Percentiles rank a stretch among this genome's conserved stretches.
phyloP scores from a whole-genome alignment of 2,329 filamentous ascomycete species.

The Fusarium caatingaense region DNA sequence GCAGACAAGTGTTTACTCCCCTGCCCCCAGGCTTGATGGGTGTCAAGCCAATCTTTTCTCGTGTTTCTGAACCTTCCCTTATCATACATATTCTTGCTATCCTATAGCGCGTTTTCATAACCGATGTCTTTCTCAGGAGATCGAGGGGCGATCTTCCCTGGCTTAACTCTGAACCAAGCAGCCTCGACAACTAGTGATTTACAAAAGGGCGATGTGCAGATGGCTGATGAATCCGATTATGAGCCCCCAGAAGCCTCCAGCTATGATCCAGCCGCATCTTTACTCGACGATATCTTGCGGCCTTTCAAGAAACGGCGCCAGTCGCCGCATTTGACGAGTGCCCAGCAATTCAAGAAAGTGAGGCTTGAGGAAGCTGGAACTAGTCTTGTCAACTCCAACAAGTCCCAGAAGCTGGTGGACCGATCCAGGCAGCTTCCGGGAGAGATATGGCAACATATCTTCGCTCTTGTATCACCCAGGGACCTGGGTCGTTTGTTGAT shows the following conservation, averaged over 20 bases:
- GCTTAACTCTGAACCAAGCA: constrained; percentile 22
- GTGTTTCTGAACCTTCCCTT: neutral
- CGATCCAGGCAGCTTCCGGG: constrained; percentile 59
- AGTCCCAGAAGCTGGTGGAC: constrained; percentile 27
- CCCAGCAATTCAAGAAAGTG: constrained; percentile 38
- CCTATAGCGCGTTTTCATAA: constrained; percentile 7
- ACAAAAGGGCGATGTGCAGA: constrained; percentile 21
- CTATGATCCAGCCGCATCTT: constrained; percentile 23
- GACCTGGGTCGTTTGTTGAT: constrained; percentile 72
- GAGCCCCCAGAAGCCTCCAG: constrained; percentile 29
- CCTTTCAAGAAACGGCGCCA: constrained; percentile 39
- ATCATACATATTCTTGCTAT: neutral
- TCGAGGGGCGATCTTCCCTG: constrained; percentile 5
- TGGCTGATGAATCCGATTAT: constrained; percentile 16
- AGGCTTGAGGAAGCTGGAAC: constrained; percentile 32
- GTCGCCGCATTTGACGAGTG: constrained; percentile 12
- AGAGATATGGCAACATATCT: constrained; percentile 77
- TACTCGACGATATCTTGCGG: constrained; percentile 18
- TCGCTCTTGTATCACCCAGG: constrained; percentile 72
- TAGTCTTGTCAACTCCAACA: constrained; percentile 13
- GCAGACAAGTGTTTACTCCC: constrained; percentile 45
- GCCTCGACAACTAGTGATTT: constrained; percentile 15
- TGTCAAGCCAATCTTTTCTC: constrained; percentile 18
- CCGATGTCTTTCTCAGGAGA: constrained; percentile 28
- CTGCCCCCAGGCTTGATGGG: constrained; percentile 26